Evolutionary conservation across 371 early-diverging fungal genomes (phyloP), one percentile per base, ranked within the genome.

Genomic region (Phascolomyces articulosus): DNA sequence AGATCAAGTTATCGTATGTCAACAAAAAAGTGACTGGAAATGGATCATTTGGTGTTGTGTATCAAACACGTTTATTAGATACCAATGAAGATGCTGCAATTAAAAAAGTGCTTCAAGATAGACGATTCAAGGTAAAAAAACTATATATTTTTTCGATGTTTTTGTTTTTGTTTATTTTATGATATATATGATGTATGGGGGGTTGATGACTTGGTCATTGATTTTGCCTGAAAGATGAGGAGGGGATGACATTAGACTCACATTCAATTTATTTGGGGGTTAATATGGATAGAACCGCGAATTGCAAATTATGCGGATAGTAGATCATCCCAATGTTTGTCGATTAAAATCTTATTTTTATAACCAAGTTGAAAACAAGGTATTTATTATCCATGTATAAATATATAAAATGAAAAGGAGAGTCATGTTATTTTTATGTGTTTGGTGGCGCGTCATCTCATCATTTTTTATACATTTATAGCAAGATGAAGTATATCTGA

Each of bases 1-100:
- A 91, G 54, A 76, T 87, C 51, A 93, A 95, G 67, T 85, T 97
- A n/a, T 82, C 88, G 18, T 97, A 96, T 75, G 91, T 93, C 21
- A 91, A 94, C 72, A 91, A 87, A 79, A 94, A 93, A 70, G 90
- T 95, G 26, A 85, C 96, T 58, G 98, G 98, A 53, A 96, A 95
- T 70, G 98, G 98, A 24, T 95, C 96, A 18, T 97, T 97, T 77
- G 98, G 98, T 47, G 96, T 96, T 13, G 98, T 97, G 40, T 96
- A 92, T 77, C 95, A 95, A 80, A 96, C 96, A 40, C 89, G 91
- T 72, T 78, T 95, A 20, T 79, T 91, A 27, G 85, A 90, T 60
- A 81, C 85, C 49, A 85, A 86, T 51, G 95, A 96, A 68, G 85
- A 85, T 40, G 90, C 88, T 41, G 98, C 98, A 64, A 94, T 97